phyloP scores from a whole-genome alignment of 164 flowering plant genomes.

The Chimonanthus salicifolius region DNA sequence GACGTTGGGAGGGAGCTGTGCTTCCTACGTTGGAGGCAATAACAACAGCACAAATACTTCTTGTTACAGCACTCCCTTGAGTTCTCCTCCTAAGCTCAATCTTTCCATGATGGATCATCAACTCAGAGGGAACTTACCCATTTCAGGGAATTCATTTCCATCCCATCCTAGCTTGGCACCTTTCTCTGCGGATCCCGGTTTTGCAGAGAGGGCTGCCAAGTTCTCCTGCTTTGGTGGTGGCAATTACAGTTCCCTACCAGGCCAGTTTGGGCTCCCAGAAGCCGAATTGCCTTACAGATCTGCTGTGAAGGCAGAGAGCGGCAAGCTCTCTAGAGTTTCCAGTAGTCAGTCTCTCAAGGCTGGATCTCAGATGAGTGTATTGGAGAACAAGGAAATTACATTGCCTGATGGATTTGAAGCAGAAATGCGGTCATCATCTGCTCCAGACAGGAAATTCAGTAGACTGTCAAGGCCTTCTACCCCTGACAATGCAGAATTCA shows the following conservation, averaged over 20 bases:
- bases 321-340: constrained; percentile 46
- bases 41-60: constrained; percentile 39
- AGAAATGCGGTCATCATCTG: constrained; percentile 21
- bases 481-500: constrained; percentile 23
- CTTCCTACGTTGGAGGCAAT: constrained; percentile 18
- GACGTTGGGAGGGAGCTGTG: constrained; percentile 7
- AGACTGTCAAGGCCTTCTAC: constrained; percentile 23
- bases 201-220: constrained; percentile 80
- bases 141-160: constrained; percentile 19
- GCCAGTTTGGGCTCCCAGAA: constrained; percentile 30
- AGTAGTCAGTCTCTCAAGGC: constrained; percentile 51
- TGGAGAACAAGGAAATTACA: constrained; percentile 13
- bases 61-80: constrained; percentile 55
- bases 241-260: constrained; percentile 32
- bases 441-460: constrained; percentile 17
- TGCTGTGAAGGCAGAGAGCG: constrained; percentile 18
- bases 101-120: constrained; percentile 37
- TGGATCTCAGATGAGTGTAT: constrained; percentile 33
- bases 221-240: constrained; percentile 62
- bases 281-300: constrained; percentile 30
- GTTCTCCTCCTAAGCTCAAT: constrained; percentile 65
- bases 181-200: constrained; percentile 68
- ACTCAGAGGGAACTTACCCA: constrained; percentile 24
- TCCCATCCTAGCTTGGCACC: constrained; percentile 35
- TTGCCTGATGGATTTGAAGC: constrained; percentile 22